A percentile compares a stretch with the other conserved stretches of the same genome.
Conservation (phyloP, 2,329 filamentous ascomycete genomes). For the Drechslerella dactyloides region DNA sequence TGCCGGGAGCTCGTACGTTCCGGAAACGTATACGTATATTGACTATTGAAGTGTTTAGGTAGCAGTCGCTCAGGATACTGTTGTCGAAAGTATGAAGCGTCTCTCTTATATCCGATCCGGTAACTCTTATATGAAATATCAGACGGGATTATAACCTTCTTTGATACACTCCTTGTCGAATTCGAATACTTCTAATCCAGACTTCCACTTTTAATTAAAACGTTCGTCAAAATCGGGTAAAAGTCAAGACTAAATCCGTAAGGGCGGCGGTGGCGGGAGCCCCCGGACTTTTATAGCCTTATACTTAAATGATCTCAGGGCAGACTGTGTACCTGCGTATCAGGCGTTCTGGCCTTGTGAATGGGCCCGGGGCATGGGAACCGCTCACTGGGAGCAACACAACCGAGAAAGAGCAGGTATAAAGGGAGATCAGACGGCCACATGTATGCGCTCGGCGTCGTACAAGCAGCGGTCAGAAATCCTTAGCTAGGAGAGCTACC, state of each 20-base stretch:
- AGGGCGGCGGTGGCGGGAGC: slow-evolving; percentile 8
- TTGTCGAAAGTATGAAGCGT: too few relatives aligned
- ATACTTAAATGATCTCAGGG: slow-evolving; percentile 20
- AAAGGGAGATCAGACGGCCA: background rate
- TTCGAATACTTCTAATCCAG: background rate
- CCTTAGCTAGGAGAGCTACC: too few relatives aligned
- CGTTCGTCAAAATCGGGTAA: background rate
- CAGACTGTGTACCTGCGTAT: slow-evolving; percentile 33
- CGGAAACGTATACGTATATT: too few relatives aligned
- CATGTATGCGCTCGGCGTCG: background rate
- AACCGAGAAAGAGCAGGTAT: slow-evolving; percentile 5
- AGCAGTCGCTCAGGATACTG: too few relatives aligned
- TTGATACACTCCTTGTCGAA: too few relatives aligned
- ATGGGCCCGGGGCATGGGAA: slow-evolving; percentile 14
- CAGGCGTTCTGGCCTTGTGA: slow-evolving; percentile 49
- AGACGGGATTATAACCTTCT: too few relatives aligned
- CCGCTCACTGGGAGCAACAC: slow-evolving; percentile 44
- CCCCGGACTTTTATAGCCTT: slow-evolving; percentile 19
- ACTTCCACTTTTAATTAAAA: background rate
- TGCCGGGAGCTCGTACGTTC: too few relatives aligned
- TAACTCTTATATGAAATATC: too few relatives aligned
- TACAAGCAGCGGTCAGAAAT: background rate
- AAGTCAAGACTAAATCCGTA: background rate
- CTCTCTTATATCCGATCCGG: too few relatives aligned
- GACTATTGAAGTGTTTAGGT: too few relatives aligned